Conservation (phyloP, 495 filamentous ascomycete genomes). For the Cercophora scortea region DNA sequence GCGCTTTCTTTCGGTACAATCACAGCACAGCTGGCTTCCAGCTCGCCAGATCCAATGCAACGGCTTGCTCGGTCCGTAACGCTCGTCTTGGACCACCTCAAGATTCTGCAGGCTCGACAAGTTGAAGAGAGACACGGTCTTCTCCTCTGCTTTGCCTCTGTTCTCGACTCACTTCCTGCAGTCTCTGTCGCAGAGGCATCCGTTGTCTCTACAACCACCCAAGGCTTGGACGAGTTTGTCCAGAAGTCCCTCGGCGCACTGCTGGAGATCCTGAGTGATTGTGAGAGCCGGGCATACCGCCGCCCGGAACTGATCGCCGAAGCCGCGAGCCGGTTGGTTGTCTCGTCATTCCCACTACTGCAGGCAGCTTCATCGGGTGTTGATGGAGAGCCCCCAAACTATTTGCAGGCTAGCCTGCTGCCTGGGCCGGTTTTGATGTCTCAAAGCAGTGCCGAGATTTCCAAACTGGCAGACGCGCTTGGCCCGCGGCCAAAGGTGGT, state of each 20-base stretch:
- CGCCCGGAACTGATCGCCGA: constrained; percentile 65
- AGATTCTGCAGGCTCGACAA: constrained; percentile 46
- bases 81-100: constrained; percentile 35
- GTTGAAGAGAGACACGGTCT: constrained; percentile 64
- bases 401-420: constrained; percentile 1
- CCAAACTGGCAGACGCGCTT: constrained; percentile 8
- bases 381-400: neutral
- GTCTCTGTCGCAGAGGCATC: neutral
- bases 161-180: constrained; percentile 30
- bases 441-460: constrained; percentile 7
- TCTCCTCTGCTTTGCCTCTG: constrained; percentile 49
- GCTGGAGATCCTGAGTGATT: constrained; percentile 24
- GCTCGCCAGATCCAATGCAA: constrained; percentile 11
- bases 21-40: constrained; percentile 29
- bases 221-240: constrained; percentile 8
- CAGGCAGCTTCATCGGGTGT: constrained; percentile 14
- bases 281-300: constrained; percentile 35
- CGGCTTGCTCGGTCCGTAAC: constrained; percentile 20
- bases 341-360: constrained; percentile 32
- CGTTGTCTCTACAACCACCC: neutral
- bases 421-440: constrained; percentile 12
- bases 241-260: constrained; percentile 12
- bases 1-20: constrained; percentile 60
- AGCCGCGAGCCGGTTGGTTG: constrained; percentile 50
- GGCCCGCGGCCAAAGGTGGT: constrained; percentile 1